Evolutionary conservation across 1,284 basidiomycete genomes (phyloP).

Genomic region (Tilletiopsis washingtonensis): DNA sequence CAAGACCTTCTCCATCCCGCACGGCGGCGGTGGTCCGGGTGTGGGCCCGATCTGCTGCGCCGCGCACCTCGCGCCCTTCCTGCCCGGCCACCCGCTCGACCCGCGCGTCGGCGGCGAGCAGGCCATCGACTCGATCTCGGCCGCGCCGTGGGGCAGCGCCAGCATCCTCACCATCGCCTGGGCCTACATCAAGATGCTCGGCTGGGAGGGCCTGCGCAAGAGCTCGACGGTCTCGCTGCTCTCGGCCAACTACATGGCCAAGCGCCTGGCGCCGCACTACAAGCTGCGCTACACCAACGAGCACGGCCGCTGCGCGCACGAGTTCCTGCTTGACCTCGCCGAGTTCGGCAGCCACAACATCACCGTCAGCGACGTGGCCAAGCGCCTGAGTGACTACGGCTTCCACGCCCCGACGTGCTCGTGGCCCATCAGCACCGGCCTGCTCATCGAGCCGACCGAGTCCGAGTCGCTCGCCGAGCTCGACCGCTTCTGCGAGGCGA

Average conservation of each 20-base stretch:
- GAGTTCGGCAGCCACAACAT: slow-evolving; percentile 82
- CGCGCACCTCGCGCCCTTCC: slow-evolving; percentile 84
- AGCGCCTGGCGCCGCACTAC: slow-evolving; percentile 75
- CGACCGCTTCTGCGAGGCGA: slow-evolving; percentile 81
- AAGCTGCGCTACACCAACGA: slow-evolving; percentile 81
- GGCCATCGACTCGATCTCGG: slow-evolving; percentile 79
- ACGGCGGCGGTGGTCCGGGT: slow-evolving; percentile 94
- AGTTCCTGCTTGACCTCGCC: slow-evolving; percentile 85
- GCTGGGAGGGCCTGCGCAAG: slow-evolving; percentile 74
- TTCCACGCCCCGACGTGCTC: slow-evolving; percentile 44
- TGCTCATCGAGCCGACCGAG: slow-evolving; percentile 45
- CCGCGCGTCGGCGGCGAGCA: slow-evolving; percentile 58
- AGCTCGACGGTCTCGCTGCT: slow-evolving; percentile 80
- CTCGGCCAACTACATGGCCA: slow-evolving; percentile 95
- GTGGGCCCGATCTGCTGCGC: slow-evolving; percentile 92
- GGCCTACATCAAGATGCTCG: slow-evolving; percentile 76
- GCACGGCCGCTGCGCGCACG: slow-evolving; percentile 86
- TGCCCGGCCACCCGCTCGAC: slow-evolving; percentile 80
- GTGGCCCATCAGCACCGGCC: slow-evolving; percentile 44
- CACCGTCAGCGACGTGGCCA: slow-evolving; percentile 91
- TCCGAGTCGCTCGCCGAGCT: slow-evolving; percentile 41
- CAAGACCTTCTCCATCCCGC: slow-evolving; percentile 92
- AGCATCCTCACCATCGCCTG: slow-evolving; percentile 94
- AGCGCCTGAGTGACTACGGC: slow-evolving; percentile 66
- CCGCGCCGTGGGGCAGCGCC: slow-evolving; percentile 87